Percentiles rank a stretch among this genome's conserved stretches.
phyloP scores from a whole-genome alignment of 1,139 yeast species.

The Yamadazyma songkhlaensis region DNA sequence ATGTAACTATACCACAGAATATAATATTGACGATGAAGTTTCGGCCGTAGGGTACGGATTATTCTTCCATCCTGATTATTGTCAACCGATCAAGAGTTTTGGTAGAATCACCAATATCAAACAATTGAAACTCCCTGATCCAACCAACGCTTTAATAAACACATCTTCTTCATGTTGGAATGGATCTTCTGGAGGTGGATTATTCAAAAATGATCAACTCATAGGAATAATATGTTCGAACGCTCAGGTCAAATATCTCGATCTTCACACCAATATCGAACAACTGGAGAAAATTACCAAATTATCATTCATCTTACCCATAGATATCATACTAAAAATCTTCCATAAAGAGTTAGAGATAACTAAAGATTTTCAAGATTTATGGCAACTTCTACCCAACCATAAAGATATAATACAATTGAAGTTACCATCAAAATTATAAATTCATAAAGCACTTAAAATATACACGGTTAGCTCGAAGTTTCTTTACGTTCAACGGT shows the following conservation, averaged over 20 bases:
- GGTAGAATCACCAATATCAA: constrained; percentile 32
- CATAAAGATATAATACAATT: constrained; percentile 19
- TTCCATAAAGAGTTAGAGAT: constrained; percentile 12
- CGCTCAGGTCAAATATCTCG: constrained; percentile 34
- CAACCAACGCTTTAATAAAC: constrained; percentile 34
- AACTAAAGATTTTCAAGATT: constrained; percentile 17
- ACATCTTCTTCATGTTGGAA: constrained; percentile 71
- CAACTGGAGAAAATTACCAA: constrained; percentile 26
- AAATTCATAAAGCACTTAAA: neutral
- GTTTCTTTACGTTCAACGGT: constrained; percentile 19
- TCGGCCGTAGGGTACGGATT: constrained; percentile 59
- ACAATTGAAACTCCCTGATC: neutral
- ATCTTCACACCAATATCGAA: constrained; percentile 10
- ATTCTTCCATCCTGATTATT: constrained; percentile 25
- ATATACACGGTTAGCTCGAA: constrained; percentile 1
- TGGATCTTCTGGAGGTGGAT: constrained; percentile 75
- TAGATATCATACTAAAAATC: constrained; percentile 23
- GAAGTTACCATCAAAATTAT: neutral
- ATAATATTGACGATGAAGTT: constrained; percentile 34
- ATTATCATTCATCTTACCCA: constrained; percentile 30
- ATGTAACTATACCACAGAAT: constrained; percentile 10
- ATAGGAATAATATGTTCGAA: constrained; percentile 65
- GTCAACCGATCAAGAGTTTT: constrained; percentile 41
- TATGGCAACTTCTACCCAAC: constrained; percentile 24
- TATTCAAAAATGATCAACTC: constrained; percentile 38